phyloP scores from a whole-genome alignment of 2,329 filamentous ascomycete genomes.

The Colletotrichum lupini region DNA sequence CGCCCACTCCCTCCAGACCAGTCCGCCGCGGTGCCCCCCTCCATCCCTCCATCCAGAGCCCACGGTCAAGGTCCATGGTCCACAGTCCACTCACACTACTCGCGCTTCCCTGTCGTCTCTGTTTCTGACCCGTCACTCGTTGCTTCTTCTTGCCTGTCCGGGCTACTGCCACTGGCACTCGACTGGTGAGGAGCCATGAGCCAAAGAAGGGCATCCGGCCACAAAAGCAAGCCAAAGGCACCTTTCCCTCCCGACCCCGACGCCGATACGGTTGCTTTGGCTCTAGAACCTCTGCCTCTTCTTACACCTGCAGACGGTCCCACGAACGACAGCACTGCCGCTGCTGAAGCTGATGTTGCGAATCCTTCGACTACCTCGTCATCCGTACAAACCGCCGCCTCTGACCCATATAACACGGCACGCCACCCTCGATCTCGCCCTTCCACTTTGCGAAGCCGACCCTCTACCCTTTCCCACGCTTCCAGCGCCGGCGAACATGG shows the following conservation, averaged over 20 bases:
- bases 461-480: constrained; percentile 17
- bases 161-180: constrained; percentile 22
- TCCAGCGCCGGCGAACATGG: constrained; percentile 33
- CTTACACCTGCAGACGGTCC: constrained; percentile 13
- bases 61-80: constrained; percentile 4
- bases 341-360: constrained; percentile 1
- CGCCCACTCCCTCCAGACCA: background rate
- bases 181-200: constrained; percentile 28
- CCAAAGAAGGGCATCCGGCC: constrained; percentile 30
- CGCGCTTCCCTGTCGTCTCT: constrained; percentile 25
- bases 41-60: background rate
- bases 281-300: constrained; percentile 26
- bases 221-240: constrained; percentile 30
- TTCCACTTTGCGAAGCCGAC: constrained; percentile 21
- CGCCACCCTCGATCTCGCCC: constrained; percentile 16
- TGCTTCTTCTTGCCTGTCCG: constrained; percentile 21
- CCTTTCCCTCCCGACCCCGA: constrained; percentile 26
- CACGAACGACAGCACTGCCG: constrained; percentile 20
- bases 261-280: constrained; percentile 29
- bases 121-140: constrained; percentile 28
- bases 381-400: constrained; percentile 10
- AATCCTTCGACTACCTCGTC: constrained; percentile 19
- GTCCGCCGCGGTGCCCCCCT: background rate
- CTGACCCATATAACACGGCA: constrained; percentile 32
- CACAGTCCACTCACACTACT: constrained; percentile 26